Conservation (phyloP, 2,329 filamentous ascomycete species). For the Taxawa tesnikishii region DNA sequence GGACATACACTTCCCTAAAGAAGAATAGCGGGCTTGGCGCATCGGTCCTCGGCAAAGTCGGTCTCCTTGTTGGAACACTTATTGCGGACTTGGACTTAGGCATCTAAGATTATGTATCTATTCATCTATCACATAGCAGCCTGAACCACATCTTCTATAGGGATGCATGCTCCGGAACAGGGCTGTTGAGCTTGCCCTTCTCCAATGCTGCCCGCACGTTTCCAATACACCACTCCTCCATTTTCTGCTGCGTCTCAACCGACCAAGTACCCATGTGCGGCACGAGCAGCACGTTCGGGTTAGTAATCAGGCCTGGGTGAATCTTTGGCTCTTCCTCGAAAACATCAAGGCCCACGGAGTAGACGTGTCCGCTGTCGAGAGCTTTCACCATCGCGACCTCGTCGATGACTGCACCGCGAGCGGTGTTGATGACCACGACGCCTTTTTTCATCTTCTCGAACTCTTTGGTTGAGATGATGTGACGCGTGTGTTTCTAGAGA, state of each 20-base stretch:
- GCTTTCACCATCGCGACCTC: constrained; percentile 68
- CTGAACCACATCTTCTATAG: too few species aligned
- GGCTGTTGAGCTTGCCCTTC: constrained; percentile 50
- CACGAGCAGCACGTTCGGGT: constrained; percentile 60
- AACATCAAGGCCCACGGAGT: constrained; percentile 64
- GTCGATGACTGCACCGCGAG: constrained; percentile 70
- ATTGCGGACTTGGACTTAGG: too few species aligned
- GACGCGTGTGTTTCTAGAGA: constrained; percentile 50
- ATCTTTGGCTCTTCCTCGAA: constrained; percentile 71
- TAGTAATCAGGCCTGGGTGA: constrained; percentile 58
- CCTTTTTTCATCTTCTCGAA: constrained; percentile 69
- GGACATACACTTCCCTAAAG: too few species aligned
- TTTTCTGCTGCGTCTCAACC: constrained; percentile 46
- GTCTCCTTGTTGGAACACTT: too few species aligned
- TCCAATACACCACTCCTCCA: constrained; percentile 65
- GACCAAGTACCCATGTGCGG: constrained; percentile 85
- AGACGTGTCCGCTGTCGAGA: constrained; percentile 56
- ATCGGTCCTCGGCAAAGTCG: too few species aligned
- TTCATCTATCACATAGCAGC: too few species aligned
- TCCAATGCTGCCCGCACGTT: constrained; percentile 55
- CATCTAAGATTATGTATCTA: too few species aligned
- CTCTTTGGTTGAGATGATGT: constrained; percentile 60
- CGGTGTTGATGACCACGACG: constrained; percentile 70
- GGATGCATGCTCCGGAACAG: constrained; percentile 57
- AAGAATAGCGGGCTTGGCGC: too few species aligned